Base-by-base conservation (phyloP, 2,329 filamentous ascomycete genomes). In the Cercospora brassicicola region DNA sequence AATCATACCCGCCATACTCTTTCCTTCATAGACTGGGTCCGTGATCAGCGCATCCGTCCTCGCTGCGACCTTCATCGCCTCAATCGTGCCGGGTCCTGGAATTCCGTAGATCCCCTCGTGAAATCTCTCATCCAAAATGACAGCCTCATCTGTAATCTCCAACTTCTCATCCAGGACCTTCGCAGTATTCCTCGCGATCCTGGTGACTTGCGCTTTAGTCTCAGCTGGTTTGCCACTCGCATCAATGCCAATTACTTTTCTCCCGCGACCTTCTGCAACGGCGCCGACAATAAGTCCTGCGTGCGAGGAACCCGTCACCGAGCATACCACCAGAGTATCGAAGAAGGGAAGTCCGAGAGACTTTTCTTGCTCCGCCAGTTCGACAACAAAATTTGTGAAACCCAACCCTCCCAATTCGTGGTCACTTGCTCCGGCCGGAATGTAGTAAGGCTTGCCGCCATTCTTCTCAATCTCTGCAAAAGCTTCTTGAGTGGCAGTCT, bases 1-100 rank as follows among this genome's bases (percentile, higher is more conserved):
- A 72, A 91, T 86, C 88, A 92, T 85, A 0, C 90, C 90, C 3
- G 89, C 89, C 77, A 92, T 80, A 72, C 87, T 90, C 85, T 92
- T 92, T 0, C 90, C 90, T 79, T 91, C 90, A 74, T 92, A 92
- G 1, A 92, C 90, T 0, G 90, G 90, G 75, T 92, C 90, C 0
- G 89, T 92, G 70, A 92, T 90, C 73, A 92, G 89, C 0, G 86
- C 90, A 80, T 92, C 90, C 0, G 87, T 91, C 67, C 82, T 78
- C 0, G 90, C 90, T 4, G 87, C 88, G 75, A 90, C 88, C 77
- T 85, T 85, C 76, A 92, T 92, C 0, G 89, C 90, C 33, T 88
- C 88, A 60, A 89, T 84, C 1, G 90, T 92, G 73, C 81, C 81
- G 76, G 87, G 80, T 71, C 90, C 88, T 0, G 89, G 88, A 66